Percentiles rank a stretch among this genome's conserved stretches.
phyloP scores from a whole-genome alignment of 2,329 filamentous ascomycete species.

The Aureobasidium melanogenum region DNA sequence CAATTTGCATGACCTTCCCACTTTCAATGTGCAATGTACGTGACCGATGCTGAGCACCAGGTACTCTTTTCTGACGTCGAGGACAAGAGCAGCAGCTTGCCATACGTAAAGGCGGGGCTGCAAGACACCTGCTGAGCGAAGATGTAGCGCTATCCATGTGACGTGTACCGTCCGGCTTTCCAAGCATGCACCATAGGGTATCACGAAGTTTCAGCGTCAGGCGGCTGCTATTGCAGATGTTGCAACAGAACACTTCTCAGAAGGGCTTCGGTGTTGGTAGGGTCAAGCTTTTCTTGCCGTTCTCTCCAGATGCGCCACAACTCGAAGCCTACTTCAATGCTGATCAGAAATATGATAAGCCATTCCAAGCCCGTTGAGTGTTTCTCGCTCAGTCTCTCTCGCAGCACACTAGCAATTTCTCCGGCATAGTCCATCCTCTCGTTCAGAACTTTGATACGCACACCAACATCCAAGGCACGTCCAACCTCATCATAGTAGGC shows the following conservation, averaged over 20 bases:
- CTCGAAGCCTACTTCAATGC: constrained; percentile 86
- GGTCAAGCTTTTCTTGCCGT: constrained; percentile 35
- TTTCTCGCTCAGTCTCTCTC: constrained; percentile 83
- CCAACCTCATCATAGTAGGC: constrained; percentile 94
- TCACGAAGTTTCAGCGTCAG: neutral
- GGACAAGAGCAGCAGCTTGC: neutral
- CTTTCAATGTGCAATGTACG: neutral
- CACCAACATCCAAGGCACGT: constrained; percentile 78
- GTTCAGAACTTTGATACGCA: constrained; percentile 83
- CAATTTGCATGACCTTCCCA: neutral
- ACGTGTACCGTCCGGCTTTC: neutral
- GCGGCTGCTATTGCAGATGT: neutral
- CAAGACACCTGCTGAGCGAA: neutral
- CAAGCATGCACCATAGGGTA: neutral
- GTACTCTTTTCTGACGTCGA: neutral
- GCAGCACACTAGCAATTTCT: constrained; percentile 81
- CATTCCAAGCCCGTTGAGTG: constrained; percentile 82
- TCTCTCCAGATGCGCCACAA: constrained; percentile 65
- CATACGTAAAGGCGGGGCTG: neutral
- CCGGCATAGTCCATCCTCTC: constrained; percentile 98
- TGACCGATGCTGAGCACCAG: neutral
- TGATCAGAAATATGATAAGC: constrained; percentile 92
- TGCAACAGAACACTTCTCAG: constrained; percentile 28
- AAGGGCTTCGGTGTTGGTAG: constrained; percentile 32
- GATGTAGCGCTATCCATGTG: neutral